phyloP scores from a whole-genome alignment of 495 filamentous ascomycete species.

The Aspergillus nidulans region DNA sequence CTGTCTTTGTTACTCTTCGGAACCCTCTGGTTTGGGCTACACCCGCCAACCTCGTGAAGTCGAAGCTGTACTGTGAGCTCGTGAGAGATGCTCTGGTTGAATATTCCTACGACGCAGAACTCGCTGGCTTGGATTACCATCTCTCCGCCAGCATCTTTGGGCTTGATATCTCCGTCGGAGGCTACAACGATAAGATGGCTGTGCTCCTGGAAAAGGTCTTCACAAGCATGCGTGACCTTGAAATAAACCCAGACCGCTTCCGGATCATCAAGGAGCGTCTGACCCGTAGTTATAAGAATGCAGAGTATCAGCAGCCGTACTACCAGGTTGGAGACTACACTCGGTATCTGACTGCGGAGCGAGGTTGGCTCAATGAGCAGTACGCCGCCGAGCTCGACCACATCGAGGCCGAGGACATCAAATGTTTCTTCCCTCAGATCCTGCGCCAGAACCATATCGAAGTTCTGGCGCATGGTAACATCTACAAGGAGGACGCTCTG shows the following conservation, averaged over 20 bases:
- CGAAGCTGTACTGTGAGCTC: slow-evolving; percentile 78
- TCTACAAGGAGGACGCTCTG: slow-evolving; percentile 93
- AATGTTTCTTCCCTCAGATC: slow-evolving; percentile 73
- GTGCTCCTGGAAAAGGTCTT: slow-evolving; percentile 90
- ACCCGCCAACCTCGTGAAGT: slow-evolving; percentile 71
- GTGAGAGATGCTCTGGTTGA: slow-evolving; percentile 87
- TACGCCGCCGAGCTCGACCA: slow-evolving; percentile 69
- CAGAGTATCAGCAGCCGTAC: slow-evolving; percentile 82
- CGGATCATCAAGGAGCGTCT: slow-evolving; percentile 87
- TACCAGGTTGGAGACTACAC: slow-evolving; percentile 85
- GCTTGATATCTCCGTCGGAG: slow-evolving; percentile 72
- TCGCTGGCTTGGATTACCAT: slow-evolving; percentile 83
- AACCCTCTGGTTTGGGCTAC: slow-evolving; percentile 75
- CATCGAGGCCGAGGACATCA: slow-evolving; percentile 69
- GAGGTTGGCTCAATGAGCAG: slow-evolving; percentile 77
- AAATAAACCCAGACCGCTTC: slow-evolving; percentile 79
- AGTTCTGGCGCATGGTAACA: slow-evolving; percentile 82
- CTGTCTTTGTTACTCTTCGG: slow-evolving; percentile 71
- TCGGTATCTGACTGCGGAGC: slow-evolving; percentile 71
- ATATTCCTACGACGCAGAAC: slow-evolving; percentile 95
- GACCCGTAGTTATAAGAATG: slow-evolving; percentile 71
- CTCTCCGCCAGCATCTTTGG: slow-evolving; percentile 67
- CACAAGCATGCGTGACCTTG: slow-evolving; percentile 77
- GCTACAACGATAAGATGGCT: slow-evolving; percentile 94
- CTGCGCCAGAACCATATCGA: slow-evolving; percentile 85